Percentiles rank a stretch among this genome's conserved stretches.
These are phyloP conservation scores for Tephrocybe sp. DNA, from an alignment of 768 basidiomycete genomes.

Conservation along the genomic window DNA sequence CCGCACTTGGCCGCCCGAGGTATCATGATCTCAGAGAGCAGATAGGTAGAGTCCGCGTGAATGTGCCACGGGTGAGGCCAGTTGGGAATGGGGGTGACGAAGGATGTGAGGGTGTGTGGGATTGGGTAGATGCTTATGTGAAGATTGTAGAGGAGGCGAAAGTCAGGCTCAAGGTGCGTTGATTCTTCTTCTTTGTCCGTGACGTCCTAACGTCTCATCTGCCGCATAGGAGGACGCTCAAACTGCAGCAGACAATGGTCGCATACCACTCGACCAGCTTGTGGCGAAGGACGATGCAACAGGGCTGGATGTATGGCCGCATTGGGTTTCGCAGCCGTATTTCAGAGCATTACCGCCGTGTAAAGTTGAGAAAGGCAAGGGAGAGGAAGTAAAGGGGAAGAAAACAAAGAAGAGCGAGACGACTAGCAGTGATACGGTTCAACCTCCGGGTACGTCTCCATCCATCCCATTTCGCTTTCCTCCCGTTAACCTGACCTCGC, in stretches of 20 bases:
- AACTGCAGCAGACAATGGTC: constrained; percentile 22
- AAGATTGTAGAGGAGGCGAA: constrained; percentile 61
- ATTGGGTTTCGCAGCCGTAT: constrained; percentile 75
- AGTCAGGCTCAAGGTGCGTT: constrained; percentile 42
- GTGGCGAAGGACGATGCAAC: constrained; percentile 38
- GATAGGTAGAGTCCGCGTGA: constrained; percentile 50
- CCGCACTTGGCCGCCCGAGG: constrained; percentile 58
- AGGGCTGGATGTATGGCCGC: constrained; percentile 54
- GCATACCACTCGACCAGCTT: constrained; percentile 29
- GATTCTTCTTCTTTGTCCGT: not conserved
- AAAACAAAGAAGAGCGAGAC: not conserved
- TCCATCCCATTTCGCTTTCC: too few species aligned
- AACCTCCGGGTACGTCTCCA: too few species aligned
- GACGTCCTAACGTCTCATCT: constrained; percentile 1
- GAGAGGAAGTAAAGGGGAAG: not conserved
- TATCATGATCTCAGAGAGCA: constrained; percentile 63
- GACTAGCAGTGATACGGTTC: too few species aligned
- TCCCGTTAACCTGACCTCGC: too few species aligned
- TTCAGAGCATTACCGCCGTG: constrained; percentile 37
- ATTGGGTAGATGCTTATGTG: constrained; percentile 49
- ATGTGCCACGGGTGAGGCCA: not conserved
- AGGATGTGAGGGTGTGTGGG: constrained; percentile 33
- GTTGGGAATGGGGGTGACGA: not conserved
- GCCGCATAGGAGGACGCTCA: constrained; percentile 49
- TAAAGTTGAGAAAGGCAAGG: too few species aligned